These are phyloP conservation scores for Boletus pseudo-olivaceus DNA, from an alignment of 768 basidiomycete species.

Conservation along the genomic window DNA sequence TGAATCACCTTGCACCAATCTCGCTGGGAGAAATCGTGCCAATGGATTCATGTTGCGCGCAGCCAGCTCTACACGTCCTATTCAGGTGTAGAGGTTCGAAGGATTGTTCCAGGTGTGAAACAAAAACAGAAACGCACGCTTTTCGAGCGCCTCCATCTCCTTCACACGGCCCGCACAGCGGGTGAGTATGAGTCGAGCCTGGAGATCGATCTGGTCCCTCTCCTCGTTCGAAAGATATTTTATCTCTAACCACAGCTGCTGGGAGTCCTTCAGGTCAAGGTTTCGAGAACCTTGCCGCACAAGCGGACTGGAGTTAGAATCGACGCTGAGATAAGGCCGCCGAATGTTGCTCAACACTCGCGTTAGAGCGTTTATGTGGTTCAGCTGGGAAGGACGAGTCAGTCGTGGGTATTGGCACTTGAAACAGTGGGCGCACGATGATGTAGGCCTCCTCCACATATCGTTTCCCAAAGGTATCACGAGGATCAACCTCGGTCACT, in stretches of 20 bases:
- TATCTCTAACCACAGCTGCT: slow-evolving; percentile 58
- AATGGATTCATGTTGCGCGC: slow-evolving; percentile 64
- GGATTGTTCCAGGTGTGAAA: slow-evolving; percentile 13
- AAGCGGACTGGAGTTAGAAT: slow-evolving; percentile 52
- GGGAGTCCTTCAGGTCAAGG: slow-evolving; percentile 52
- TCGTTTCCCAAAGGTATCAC: slow-evolving; percentile 52
- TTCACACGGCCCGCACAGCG: slow-evolving; percentile 85
- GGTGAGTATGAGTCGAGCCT: slow-evolving; percentile 80
- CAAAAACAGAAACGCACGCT: slow-evolving; percentile 53
- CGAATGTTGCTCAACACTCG: slow-evolving; percentile 75
- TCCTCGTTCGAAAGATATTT: slow-evolving; percentile 83
- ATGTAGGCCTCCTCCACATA: slow-evolving; percentile 75
- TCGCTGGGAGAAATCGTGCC: slow-evolving; percentile 65
- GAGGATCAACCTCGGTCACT: slow-evolving; percentile 34
- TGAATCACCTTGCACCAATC: slow-evolving; percentile 61
- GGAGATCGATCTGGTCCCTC: slow-evolving; percentile 92
- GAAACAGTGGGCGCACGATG: slow-evolving; percentile 43
- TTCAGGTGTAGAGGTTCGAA: slow-evolving; percentile 15
- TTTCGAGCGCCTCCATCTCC: slow-evolving; percentile 85
- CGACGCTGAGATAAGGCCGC: slow-evolving; percentile 82
- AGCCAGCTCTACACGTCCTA: slow-evolving; percentile 66
- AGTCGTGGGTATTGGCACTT: not conserved
- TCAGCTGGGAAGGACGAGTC: slow-evolving; percentile 45
- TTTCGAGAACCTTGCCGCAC: slow-evolving; percentile 47
- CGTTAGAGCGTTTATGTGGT: slow-evolving; percentile 66